Conservation (phyloP, 176 grass and related monocot species). For the Rhynchospora pubera region DNA sequence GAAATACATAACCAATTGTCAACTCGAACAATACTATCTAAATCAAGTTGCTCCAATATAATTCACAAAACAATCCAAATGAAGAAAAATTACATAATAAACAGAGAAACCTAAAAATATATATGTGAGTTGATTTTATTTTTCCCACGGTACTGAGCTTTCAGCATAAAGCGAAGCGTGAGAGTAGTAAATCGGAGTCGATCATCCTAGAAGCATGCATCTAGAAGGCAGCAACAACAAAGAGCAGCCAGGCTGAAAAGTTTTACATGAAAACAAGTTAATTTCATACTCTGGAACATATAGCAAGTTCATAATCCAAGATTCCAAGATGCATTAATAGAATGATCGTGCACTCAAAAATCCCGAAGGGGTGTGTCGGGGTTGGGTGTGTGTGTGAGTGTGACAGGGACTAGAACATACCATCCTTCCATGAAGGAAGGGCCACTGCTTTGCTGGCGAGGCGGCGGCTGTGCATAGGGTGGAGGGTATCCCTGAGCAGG, state of each 20-base stretch:
- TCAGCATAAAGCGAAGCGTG: not conserved
- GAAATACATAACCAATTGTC: not conserved
- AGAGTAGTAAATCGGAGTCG: not conserved
- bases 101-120: not conserved
- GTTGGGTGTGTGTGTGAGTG: not conserved
- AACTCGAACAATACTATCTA: conserved; percentile 1
- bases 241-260: conserved; percentile 36
- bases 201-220: conserved; percentile 32
- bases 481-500: conserved; percentile 35
- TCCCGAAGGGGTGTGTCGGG: too few relatives aligned
- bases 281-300: not conserved
- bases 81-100: not conserved
- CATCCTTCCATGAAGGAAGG: conserved; percentile 51
- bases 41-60: not conserved
- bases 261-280: not conserved
- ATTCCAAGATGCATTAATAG: not conserved
- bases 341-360: not conserved
- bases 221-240: conserved; percentile 37
- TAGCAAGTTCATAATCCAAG: too few relatives aligned
- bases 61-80: conserved; percentile 4
- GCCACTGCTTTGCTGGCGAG: conserved; percentile 27
- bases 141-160: not conserved
- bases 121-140: not conserved
- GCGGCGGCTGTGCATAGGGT: conserved; percentile 34
- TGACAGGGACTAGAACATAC: not conserved